phyloP scores from a whole-genome alignment of 2,329 filamentous ascomycete species.

The Cadophora malorum region DNA sequence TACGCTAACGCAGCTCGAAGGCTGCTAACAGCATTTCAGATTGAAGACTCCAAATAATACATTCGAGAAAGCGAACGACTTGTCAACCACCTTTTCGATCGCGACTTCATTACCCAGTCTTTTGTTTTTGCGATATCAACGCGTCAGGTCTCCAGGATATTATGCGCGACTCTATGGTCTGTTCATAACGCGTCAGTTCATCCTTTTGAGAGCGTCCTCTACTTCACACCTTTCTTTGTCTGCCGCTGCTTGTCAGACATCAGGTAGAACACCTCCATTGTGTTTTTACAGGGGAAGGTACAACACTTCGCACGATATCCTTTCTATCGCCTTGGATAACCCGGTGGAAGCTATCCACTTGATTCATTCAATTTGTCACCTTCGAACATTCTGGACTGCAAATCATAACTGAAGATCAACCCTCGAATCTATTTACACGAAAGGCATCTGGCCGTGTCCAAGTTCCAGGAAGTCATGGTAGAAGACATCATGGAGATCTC shows the following conservation, averaged over 20 bases:
- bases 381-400: background rate
- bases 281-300: background rate
- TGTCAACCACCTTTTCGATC: background rate
- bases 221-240: background rate
- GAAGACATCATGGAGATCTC: slow-evolving; percentile 62
- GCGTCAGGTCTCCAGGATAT: background rate
- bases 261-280: slow-evolving; percentile 1
- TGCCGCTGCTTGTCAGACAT: background rate
- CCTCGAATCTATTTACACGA: background rate
- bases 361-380: background rate
- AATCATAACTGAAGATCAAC: background rate
- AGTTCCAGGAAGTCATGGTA: slow-evolving; percentile 38
- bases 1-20: background rate
- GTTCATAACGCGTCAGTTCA: background rate
- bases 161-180: background rate
- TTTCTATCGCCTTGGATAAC: background rate
- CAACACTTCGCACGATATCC: background rate
- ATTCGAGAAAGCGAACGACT: background rate
- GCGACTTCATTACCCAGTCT: background rate
- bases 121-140: background rate
- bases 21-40: background rate
- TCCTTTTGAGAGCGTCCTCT: background rate
- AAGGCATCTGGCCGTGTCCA: background rate
- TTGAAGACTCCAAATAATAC: background rate
- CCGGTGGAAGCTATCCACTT: background rate